Evolutionary conservation across 2,329 filamentous ascomycete genomes (phyloP), one percentile per base, ranked within the genome.

Genomic region (Colletotrichum liriopes): DNA sequence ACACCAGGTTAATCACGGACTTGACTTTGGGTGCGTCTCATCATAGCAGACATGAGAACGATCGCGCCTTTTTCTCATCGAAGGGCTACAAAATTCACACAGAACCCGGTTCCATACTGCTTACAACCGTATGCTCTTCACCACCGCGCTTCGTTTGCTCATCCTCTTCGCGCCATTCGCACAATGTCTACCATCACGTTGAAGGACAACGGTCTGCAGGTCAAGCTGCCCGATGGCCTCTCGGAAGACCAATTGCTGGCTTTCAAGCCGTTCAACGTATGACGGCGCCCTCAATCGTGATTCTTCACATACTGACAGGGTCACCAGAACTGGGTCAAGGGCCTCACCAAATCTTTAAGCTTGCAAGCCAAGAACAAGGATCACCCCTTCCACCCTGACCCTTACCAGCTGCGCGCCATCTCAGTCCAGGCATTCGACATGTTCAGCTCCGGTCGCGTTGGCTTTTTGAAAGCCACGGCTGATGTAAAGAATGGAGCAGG

Each of bases 381-480:
- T 23, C 87, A 90, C 75, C 86, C 87, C 8, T 91, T 91, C 82
- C 83, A 89, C 79, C 16, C 75, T 0, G 83, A 86, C 69, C 88
- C 89, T 1, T 91, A 91, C 78, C 68, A 77, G 8, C 85, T 91
- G 0, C 84, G 82, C 63, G 82, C 82, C 71, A 81, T 91, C 73
- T 85, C 81, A 0, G 76, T 91, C 67, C 88, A 91, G 77, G 83
- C 87, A 23, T 86, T 85, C 74, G 89, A 90, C 77, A 79, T 84
- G 39, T 91, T 89, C 74, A 84, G 86, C 39, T 73, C 74, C 29
- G 62, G 74, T 12, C 82, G 84, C 2, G 78, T 91, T 18, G 89
- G 89, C 55, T 92, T 92, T 77, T 76, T 91, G 29, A 91, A 91
- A 74, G 78, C 91, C 47, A 80, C 79, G 3, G 85, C 89, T 8